phyloP scores from a whole-genome alignment of 1,139 yeast genomes.

The Diutina sp. region DNA sequence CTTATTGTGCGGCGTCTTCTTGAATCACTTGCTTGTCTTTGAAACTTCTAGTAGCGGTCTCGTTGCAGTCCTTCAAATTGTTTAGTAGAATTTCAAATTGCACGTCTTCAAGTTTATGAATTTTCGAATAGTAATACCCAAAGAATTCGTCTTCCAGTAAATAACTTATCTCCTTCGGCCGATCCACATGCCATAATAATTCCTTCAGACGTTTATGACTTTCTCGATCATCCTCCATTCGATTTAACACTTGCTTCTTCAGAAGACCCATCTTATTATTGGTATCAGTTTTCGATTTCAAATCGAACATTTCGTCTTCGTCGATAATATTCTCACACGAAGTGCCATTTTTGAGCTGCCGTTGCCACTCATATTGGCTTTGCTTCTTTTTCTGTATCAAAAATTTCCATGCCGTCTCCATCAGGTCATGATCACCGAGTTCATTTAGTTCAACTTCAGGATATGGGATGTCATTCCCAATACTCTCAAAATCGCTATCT shows the following conservation, averaged over 20 bases:
- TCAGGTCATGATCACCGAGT: slow-evolving; percentile 13
- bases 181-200: slow-evolving; percentile 52
- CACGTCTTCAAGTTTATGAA: slow-evolving; percentile 35
- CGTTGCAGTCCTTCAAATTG: slow-evolving; percentile 42
- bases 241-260: slow-evolving; percentile 44
- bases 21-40: slow-evolving; percentile 14
- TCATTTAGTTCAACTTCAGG: slow-evolving; percentile 18
- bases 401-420: slow-evolving; percentile 34
- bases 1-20: background rate
- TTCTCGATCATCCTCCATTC: slow-evolving; percentile 85
- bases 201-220: slow-evolving; percentile 72
- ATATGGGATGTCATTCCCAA: slow-evolving; percentile 21
- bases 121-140: slow-evolving; percentile 41
- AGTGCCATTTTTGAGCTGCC: slow-evolving; percentile 16
- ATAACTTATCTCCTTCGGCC: slow-evolving; percentile 25
- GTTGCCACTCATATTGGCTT: slow-evolving; percentile 35
- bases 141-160: slow-evolving; percentile 47
- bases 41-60: slow-evolving; percentile 32
- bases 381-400: slow-evolving; percentile 34
- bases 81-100: slow-evolving; percentile 21
- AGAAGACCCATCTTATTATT: slow-evolving; percentile 11
- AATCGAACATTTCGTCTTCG: slow-evolving; percentile 18
- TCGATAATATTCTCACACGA: slow-evolving; percentile 8
- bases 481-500: slow-evolving; percentile 20
- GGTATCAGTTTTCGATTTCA: slow-evolving; percentile 10